These are phyloP conservation scores for Rutstroemia sp. DNA, from an alignment of 2,329 filamentous ascomycete species.

Conservation along the genomic window DNA sequence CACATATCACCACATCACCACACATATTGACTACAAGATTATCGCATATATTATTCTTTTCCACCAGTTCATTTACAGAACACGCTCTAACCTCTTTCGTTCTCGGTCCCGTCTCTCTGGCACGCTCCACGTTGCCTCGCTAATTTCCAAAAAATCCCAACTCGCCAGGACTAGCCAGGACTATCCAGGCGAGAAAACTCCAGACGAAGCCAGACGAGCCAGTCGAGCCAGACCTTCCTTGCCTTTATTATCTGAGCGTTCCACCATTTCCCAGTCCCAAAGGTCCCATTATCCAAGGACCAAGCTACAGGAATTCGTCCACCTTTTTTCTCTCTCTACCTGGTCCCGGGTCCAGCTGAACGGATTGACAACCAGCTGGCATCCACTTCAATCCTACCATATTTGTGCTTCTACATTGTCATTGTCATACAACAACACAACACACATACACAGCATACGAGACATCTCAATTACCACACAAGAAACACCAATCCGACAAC, in stretches of 20 bases:
- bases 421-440: not conserved
- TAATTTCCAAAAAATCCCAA: constrained; percentile 3
- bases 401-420: not conserved
- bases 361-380: not conserved
- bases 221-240: too few relatives aligned
- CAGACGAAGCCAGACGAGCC: too few relatives aligned
- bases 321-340: not conserved
- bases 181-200: too few relatives aligned
- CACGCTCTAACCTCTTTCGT: not conserved
- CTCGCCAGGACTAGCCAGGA: too few relatives aligned
- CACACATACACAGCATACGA: not conserved
- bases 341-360: not conserved
- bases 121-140: constrained; percentile 6
- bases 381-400: not conserved
- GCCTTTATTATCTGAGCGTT: too few relatives aligned
- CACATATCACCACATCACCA: too few relatives aligned
- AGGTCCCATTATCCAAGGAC: too few relatives aligned
- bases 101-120: constrained; percentile 5
- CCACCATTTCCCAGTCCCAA: too few relatives aligned
- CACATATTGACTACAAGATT: not conserved
- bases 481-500: not conserved
- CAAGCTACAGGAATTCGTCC: too few relatives aligned
- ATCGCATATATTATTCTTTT: not conserved
- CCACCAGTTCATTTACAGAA: not conserved
- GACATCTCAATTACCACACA: not conserved